phyloP scores from a whole-genome alignment of 345 rosid species.

The Brassica cretica region DNA sequence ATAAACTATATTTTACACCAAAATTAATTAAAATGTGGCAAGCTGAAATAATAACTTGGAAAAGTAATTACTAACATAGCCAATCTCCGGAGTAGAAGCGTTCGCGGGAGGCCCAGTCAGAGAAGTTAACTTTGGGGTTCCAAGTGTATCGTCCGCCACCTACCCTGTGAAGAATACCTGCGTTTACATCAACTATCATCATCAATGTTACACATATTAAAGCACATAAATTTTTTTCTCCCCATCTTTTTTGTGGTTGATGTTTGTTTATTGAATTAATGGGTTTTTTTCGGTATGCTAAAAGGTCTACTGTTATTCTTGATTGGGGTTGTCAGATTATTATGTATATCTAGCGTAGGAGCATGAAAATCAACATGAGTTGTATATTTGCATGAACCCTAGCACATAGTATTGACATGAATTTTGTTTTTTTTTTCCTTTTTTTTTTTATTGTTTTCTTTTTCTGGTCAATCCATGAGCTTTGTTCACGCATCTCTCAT shows the following conservation, averaged over 20 bases:
- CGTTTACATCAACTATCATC: constrained; percentile 13
- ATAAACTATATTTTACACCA: background rate
- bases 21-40: background rate
- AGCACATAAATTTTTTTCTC: background rate
- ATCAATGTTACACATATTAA: background rate
- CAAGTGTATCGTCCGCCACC: constrained; percentile 56
- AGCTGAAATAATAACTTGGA: too few relatives aligned
- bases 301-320: background rate
- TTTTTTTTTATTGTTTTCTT: too few relatives aligned
- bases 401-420: constrained; percentile 2
- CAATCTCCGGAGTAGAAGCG: constrained; percentile 55
- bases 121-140: constrained; percentile 48
- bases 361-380: constrained; percentile 13
- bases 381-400: constrained; percentile 16
- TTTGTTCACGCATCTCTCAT: constrained; percentile 5
- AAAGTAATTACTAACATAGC: constrained; percentile 47
- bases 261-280: background rate
- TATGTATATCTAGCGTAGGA: constrained; percentile 8
- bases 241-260: background rate
- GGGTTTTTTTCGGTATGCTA: too few relatives aligned
- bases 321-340: background rate
- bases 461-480: constrained; percentile 18
- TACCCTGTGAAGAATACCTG: constrained; percentile 53
- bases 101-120: constrained; percentile 51
- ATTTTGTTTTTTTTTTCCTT: too few relatives aligned